Conservation (phyloP, 1,284 basidiomycete genomes). For the Puccinia novopanici region DNA sequence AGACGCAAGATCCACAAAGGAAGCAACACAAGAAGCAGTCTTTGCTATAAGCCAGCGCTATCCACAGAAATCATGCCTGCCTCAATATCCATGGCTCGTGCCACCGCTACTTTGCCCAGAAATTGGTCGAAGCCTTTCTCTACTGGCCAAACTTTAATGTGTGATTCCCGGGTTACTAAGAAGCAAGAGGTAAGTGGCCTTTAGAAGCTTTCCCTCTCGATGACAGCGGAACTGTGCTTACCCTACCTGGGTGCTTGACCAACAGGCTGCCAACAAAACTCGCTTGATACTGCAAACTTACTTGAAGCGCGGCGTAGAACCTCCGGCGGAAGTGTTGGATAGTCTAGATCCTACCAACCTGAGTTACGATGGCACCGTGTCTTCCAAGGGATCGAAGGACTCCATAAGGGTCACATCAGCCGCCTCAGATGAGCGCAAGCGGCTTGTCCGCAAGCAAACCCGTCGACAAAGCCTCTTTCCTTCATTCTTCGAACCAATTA, state of each 20-base stretch:
- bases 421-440: conserved; percentile 21
- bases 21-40: neutral
- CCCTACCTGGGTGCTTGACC: neutral
- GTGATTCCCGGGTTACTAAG: conserved; percentile 33
- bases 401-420: neutral
- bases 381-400: neutral
- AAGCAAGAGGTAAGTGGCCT: conserved; percentile 35
- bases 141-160: neutral
- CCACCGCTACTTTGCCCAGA: conserved; percentile 48
- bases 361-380: conserved; percentile 33
- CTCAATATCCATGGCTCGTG: conserved; percentile 45
- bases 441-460: conserved; percentile 37
- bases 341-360: conserved; percentile 49
- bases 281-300: conserved; percentile 44
- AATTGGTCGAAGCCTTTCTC: conserved; percentile 35
- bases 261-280: conserved; percentile 49
- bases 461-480: conserved; percentile 44
- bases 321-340: conserved; percentile 41
- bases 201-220: neutral
- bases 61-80: conserved; percentile 29
- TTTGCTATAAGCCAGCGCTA: neutral
- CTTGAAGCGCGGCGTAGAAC: conserved; percentile 41
- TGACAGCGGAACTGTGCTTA: neutral
- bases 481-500: conserved; percentile 39
- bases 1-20: neutral